Conservation (phyloP, 495 filamentous ascomycete genomes). For the Opeltia flavorubescens region DNA sequence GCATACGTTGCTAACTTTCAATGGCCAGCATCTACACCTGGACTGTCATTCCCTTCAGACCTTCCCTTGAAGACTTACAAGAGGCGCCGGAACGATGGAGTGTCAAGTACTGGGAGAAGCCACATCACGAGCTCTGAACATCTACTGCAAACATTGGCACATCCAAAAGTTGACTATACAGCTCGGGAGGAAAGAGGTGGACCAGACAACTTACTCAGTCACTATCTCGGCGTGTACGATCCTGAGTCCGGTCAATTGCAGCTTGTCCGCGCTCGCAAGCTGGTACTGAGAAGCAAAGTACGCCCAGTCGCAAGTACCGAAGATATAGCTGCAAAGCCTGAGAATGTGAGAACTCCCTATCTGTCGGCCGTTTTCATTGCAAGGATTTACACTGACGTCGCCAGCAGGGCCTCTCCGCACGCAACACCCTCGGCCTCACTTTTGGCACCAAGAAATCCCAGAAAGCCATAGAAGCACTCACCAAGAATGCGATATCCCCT, state of each 20-base stretch:
- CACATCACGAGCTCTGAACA: slow-evolving; percentile 41
- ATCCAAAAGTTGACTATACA: slow-evolving; percentile 67
- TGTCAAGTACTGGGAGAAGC: slow-evolving; percentile 10
- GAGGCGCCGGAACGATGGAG: slow-evolving; percentile 30
- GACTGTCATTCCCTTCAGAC: slow-evolving; percentile 41
- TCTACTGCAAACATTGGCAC: slow-evolving; percentile 63
- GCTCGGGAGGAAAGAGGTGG: slow-evolving; percentile 50
- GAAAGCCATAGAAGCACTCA: slow-evolving; percentile 63
- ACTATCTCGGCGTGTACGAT: slow-evolving; percentile 82
- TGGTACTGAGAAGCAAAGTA: slow-evolving; percentile 53
- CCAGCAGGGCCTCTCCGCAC: slow-evolving; percentile 21
- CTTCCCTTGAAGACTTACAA: slow-evolving; percentile 50
- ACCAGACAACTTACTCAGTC: slow-evolving; percentile 52
- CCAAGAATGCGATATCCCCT: slow-evolving; percentile 61
- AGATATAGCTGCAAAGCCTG: slow-evolving; percentile 27
- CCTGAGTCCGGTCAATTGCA: slow-evolving; percentile 56
- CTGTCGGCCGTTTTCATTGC: neutral
- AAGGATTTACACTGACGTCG: neutral
- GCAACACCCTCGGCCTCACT: slow-evolving; percentile 62
- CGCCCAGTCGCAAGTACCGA: slow-evolving; percentile 34
- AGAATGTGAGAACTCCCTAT: slow-evolving; percentile 18
- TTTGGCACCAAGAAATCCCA: slow-evolving; percentile 93
- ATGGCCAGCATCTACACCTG: slow-evolving; percentile 49
- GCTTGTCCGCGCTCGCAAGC: slow-evolving; percentile 59
- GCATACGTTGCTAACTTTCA: neutral